phyloP scores from a whole-genome alignment of 495 filamentous ascomycete species.

The Penicillium macrosclerotiorum region DNA sequence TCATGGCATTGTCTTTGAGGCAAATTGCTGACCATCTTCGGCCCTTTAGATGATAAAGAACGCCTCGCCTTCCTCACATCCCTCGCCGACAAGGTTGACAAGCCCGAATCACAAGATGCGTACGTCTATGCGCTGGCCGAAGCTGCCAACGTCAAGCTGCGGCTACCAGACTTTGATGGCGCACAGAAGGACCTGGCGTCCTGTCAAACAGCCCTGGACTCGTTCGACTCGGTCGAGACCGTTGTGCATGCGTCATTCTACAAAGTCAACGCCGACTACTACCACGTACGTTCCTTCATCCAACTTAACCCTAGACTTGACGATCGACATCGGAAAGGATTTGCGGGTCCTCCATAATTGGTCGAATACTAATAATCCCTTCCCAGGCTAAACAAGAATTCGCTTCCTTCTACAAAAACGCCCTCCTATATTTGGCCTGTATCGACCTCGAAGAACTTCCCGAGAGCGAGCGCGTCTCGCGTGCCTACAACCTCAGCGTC shows the following conservation, averaged over 20 bases:
- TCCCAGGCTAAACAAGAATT: slow-evolving; percentile 79
- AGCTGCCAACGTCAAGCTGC: slow-evolving; percentile 83
- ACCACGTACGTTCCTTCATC: slow-evolving; percentile 55
- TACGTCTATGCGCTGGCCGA: slow-evolving; percentile 91
- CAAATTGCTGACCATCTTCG: slow-evolving; percentile 3
- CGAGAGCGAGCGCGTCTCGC: slow-evolving; percentile 66
- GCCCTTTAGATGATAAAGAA: slow-evolving; percentile 71
- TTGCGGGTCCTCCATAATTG: too few relatives aligned
- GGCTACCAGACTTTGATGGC: slow-evolving; percentile 68
- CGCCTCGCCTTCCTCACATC: slow-evolving; percentile 82
- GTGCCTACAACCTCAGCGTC: slow-evolving; percentile 89
- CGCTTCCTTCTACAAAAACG: slow-evolving; percentile 93
- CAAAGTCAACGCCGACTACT: slow-evolving; percentile 91
- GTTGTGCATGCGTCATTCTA: slow-evolving; percentile 97
- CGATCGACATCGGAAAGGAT: too few relatives aligned
- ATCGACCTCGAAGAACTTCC: slow-evolving; percentile 76
- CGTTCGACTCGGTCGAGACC: slow-evolving; percentile 92
- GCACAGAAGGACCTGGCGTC: slow-evolving; percentile 82
- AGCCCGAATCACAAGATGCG: slow-evolving; percentile 90
- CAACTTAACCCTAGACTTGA: neutral
- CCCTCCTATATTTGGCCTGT: slow-evolving; percentile 97
- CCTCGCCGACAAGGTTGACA: slow-evolving; percentile 84
- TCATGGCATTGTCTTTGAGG: neutral
- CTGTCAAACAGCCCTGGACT: slow-evolving; percentile 83
- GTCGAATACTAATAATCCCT: too few relatives aligned